Conservation (phyloP, 2,329 filamentous ascomycete genomes). For the Colletotrichum sublineola region DNA sequence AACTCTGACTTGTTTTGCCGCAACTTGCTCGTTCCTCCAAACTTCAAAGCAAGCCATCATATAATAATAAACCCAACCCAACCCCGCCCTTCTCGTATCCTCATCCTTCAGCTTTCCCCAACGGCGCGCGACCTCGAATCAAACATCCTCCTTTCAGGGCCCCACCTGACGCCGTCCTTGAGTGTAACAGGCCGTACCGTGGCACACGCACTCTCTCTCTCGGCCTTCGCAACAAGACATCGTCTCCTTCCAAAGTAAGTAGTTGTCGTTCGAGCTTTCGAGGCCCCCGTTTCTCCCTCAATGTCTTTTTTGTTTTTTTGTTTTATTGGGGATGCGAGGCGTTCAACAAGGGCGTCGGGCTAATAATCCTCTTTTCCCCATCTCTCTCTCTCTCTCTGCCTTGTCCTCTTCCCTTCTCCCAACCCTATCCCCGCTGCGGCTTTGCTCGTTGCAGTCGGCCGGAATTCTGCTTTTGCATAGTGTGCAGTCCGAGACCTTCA, state of each 20-base stretch:
- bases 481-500: constrained; percentile 16
- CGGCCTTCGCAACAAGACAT: constrained; percentile 6
- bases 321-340: constrained; percentile 40
- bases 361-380: neutral
- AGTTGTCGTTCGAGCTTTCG: neutral
- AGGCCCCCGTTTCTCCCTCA: constrained; percentile 19
- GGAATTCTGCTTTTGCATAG: constrained; percentile 19
- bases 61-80: neutral
- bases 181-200: neutral
- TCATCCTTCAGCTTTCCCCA: constrained; percentile 7
- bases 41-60: constrained; percentile 1
- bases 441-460: constrained; percentile 28
- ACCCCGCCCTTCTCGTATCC: constrained; percentile 1
- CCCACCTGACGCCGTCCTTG: neutral
- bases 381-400: neutral
- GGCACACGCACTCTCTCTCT: neutral
- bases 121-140: constrained; percentile 18
- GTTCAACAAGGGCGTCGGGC: constrained; percentile 39
- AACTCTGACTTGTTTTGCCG: neutral
- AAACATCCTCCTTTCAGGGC: neutral
- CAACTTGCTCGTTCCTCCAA: constrained; percentile 15
- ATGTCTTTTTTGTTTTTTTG: constrained; percentile 9
- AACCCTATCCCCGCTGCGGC: constrained; percentile 34
- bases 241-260: constrained; percentile 22
- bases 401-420: neutral